These are phyloP conservation scores for Betula pendula DNA, from an alignment of 306 rosid species.

Conservation along the genomic window DNA sequence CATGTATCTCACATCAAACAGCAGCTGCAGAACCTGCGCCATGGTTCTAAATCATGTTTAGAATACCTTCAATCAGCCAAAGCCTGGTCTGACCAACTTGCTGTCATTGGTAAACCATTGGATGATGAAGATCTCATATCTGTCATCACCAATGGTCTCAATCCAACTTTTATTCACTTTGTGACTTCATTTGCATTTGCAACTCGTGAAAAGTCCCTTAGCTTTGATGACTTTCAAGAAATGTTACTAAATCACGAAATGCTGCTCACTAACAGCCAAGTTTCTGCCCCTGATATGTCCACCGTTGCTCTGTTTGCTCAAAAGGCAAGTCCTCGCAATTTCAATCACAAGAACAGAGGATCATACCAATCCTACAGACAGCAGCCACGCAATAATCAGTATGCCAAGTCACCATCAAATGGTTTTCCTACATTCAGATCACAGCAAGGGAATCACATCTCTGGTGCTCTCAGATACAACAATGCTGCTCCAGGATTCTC, in stretches of 20 bases:
- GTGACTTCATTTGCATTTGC: neutral
- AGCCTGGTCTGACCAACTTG: neutral
- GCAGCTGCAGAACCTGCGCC: neutral
- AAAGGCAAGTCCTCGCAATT: no score
- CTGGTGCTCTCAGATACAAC: no score
- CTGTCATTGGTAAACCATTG: neutral
- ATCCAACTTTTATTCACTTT: neutral
- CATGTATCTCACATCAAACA: neutral
- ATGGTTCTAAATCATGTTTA: neutral
- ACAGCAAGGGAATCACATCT: no score
- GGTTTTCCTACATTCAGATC: no score
- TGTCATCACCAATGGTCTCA: neutral
- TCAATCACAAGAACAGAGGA: no score
- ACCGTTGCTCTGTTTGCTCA: neutral
- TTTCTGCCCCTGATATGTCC: no score
- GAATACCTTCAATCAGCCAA: neutral
- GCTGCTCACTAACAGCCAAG: neutral
- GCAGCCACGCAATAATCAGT: no score
- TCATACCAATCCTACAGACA: neutral
- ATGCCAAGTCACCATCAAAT: no score
- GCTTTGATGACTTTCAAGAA: neutral
- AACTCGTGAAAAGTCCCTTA: neutral
- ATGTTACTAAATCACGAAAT: neutral
- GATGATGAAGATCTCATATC: neutral
- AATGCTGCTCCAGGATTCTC: no score